These are phyloP conservation scores for Pichia sp. DNA, from an alignment of 1,139 yeast genomes.

Conservation along the genomic window DNA sequence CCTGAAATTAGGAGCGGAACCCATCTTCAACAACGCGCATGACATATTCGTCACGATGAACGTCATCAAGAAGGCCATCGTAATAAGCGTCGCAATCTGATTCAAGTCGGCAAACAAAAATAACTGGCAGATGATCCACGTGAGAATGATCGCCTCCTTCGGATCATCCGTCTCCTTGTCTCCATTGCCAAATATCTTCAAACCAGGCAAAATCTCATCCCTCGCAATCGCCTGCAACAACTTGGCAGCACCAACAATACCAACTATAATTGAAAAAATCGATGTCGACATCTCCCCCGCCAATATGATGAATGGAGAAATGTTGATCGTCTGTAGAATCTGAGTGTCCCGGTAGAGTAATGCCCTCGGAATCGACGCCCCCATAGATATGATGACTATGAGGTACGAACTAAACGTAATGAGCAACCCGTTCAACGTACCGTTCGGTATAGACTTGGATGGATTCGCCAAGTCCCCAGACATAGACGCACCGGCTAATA, in stretches of 20 bases:
- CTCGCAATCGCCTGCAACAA: constrained; percentile 86
- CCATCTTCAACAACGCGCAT: constrained; percentile 80
- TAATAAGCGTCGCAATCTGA: constrained; percentile 88
- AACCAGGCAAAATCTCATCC: constrained; percentile 78
- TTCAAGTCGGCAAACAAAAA: constrained; percentile 87
- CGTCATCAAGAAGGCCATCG: constrained; percentile 96
- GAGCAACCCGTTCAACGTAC: constrained; percentile 77
- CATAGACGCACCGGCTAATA: constrained; percentile 98
- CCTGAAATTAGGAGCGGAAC: constrained; percentile 94
- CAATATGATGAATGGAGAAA: constrained; percentile 67
- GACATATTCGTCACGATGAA: constrained; percentile 91
- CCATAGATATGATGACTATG: constrained; percentile 72
- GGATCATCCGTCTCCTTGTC: constrained; percentile 38
- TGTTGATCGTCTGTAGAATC: constrained; percentile 73
- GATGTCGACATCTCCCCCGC: constrained; percentile 89
- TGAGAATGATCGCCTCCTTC: constrained; percentile 57
- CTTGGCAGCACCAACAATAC: constrained; percentile 91
- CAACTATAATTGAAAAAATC: constrained; percentile 87
- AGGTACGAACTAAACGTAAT: constrained; percentile 73
- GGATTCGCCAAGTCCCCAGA: constrained; percentile 87
- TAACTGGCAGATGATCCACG: constrained; percentile 79
- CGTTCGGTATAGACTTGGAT: constrained; percentile 81
- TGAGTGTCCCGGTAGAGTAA: constrained; percentile 73
- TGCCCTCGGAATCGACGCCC: constrained; percentile 73
- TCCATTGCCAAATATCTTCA: constrained; percentile 48